Evolutionary conservation across 805 yeast genomes (phyloP).

Genomic region (Ogataea saltuana): DNA sequence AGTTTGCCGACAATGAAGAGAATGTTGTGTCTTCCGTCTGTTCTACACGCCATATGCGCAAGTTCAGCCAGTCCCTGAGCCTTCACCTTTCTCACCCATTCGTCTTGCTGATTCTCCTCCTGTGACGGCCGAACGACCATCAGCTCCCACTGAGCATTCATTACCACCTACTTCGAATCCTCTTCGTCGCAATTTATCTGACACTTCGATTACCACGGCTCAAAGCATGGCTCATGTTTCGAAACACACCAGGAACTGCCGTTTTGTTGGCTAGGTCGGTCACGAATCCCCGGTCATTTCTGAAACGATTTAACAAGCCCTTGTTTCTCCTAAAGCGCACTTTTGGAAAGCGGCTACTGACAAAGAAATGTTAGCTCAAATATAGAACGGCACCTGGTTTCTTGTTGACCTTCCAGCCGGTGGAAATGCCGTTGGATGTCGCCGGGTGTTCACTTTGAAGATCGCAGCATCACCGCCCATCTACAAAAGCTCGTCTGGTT

Average conservation of each 20-base stretch:
- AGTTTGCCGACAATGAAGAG: not conserved
- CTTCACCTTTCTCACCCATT: not conserved
- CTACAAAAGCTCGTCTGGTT: not conserved
- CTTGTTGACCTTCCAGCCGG: constrained; percentile 1
- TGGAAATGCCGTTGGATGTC: constrained; percentile 2
- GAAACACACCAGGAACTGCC: too few species aligned
- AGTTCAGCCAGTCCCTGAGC: not conserved
- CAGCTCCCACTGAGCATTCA: not conserved
- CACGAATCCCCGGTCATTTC: not conserved
- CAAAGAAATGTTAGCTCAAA: not conserved
- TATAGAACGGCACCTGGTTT: not conserved
- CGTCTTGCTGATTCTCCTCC: not conserved
- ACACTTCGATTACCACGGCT: not conserved
- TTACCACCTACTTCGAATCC: not conserved
- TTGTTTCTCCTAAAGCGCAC: not conserved
- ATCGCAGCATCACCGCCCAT: not conserved
- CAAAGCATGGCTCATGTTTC: not conserved
- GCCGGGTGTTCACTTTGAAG: constrained; percentile 2
- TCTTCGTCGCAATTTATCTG: not conserved
- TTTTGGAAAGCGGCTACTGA: not conserved
- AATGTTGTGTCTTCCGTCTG: not conserved
- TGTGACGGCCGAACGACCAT: not conserved
- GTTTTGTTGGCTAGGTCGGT: not conserved
- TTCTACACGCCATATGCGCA: not conserved
- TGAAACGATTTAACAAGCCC: not conserved